These are phyloP conservation scores for Stephania japonica DNA, from an alignment of 164 flowering plant genomes.

Conservation along the genomic window DNA sequence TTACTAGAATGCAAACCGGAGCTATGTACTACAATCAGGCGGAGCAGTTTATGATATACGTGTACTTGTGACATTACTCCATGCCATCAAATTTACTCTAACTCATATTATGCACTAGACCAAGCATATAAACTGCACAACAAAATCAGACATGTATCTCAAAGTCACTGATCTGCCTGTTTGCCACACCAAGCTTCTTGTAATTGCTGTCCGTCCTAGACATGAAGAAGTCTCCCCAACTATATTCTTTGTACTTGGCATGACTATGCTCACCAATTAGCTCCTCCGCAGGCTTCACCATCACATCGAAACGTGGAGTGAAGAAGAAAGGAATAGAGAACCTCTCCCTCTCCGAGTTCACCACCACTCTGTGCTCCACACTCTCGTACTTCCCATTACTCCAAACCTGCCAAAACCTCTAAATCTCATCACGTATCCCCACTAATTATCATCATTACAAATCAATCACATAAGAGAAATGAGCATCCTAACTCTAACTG, in stretches of 20 bases:
- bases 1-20: too few species aligned
- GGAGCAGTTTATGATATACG: too few species aligned
- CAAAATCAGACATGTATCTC: conserved; percentile 12
- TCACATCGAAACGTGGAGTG: conserved; percentile 33
- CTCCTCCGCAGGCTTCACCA: conserved; percentile 52
- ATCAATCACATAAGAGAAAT: not conserved
- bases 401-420: conserved; percentile 30
- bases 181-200: conserved; percentile 40
- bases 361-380: conserved; percentile 61
- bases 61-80: not conserved
- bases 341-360: conserved; percentile 50
- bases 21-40: too few species aligned
- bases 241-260: conserved; percentile 30
- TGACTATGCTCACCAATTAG: conserved; percentile 22
- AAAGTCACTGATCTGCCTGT: conserved; percentile 36
- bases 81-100: not conserved
- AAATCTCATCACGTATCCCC: not conserved
- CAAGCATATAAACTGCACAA: not conserved
- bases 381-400: conserved; percentile 63
- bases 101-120: not conserved
- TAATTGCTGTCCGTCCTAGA: conserved; percentile 31
- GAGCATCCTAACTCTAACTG: not conserved
- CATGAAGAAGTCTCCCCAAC: conserved; percentile 33
- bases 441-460: not conserved
- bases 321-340: conserved; percentile 61